Base-by-base conservation (phyloP, 345 rosid genomes). In the Camelina laxa region DNA sequence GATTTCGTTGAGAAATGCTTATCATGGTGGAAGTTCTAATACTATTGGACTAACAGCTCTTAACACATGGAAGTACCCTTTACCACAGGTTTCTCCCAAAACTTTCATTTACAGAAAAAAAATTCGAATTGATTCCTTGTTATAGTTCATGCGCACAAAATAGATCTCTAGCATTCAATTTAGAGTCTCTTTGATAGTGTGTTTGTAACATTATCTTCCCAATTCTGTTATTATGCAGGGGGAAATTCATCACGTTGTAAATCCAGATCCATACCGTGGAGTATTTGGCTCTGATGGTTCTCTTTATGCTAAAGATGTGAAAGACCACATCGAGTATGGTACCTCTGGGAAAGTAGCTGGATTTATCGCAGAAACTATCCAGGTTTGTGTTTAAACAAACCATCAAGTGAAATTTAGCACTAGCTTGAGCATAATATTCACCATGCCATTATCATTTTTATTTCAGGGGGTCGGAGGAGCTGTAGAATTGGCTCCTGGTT, bases 401-500 rank as follows among this genome's bases (percentile, higher is more conserved):
- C 22, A 22, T 54, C 30, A 47, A 14, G 20, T 44, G 4, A 62
- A 33, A 33, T 21, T 27, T 65, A 19, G 4, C 5, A 5, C 62
- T 57, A 63, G 16, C 44, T 33, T 69, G 50, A 20, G 22, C 59
- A 60, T 14, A 62, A 12, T 53, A 4, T 24, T 24, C 54, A 61
- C 38, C 65, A 47, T 39, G 68, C 61, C 56, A 51, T 50, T 64
- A 30, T 81, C 30, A 39, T 53, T 24, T 20, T 30, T 53, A 47
- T 57, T n/a, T 67, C 15, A 90, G 98, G 99, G 97, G 48, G 97
- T 83, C 9, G 99, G 99, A 69, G 99, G 99, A 72, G 85, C 97
- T 68, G 97, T 92, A 67, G 99, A 95, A 78, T 78, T 95, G 41
- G 97, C 99, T 81, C 96, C 97, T 15, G 98, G 97, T 47, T 95